phyloP scores from a whole-genome alignment of 1,284 basidiomycete genomes.

The Tetrapyrgos nigripes region DNA sequence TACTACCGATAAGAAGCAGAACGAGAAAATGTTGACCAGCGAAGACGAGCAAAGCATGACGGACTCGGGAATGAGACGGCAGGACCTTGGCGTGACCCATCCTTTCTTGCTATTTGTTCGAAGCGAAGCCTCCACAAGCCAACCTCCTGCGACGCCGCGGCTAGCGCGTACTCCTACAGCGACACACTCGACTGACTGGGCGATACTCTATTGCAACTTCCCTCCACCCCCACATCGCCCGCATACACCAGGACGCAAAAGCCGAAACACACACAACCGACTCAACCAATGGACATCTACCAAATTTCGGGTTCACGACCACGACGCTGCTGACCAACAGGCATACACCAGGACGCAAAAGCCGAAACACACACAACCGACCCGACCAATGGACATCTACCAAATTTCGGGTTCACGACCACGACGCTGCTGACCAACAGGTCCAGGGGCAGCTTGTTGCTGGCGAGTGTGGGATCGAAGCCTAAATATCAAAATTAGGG shows the following conservation, averaged over 20 bases:
- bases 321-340: conserved; percentile 69
- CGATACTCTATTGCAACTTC: conserved; percentile 58
- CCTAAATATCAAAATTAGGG: conserved; percentile 46
- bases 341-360: conserved; percentile 61
- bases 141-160: conserved; percentile 29
- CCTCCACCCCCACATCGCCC: conserved; percentile 65
- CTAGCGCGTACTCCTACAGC: conserved; percentile 31
- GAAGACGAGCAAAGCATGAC: not conserved
- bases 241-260: conserved; percentile 58
- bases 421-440: conserved; percentile 69
- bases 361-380: conserved; percentile 39
- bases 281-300: conserved; percentile 53
- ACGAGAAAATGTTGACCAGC: conserved; percentile 15
- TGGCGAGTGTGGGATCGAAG: conserved; percentile 86
- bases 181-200: too few relatives aligned
- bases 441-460: conserved; percentile 66
- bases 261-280: conserved; percentile 39
- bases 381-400: conserved; percentile 53
- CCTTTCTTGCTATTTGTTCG: conserved; percentile 33
- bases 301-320: conserved; percentile 75
- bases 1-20: conserved; percentile 2
- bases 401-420: conserved; percentile 75
- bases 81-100: conserved; percentile 53
- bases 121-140: conserved; percentile 31
- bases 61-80: conserved; percentile 14